Evolutionary conservation across 164 flowering plant species (phyloP), one percentile per base, ranked within the genome.

Genomic region (Kalanchoe fedtschenkoi): DNA sequence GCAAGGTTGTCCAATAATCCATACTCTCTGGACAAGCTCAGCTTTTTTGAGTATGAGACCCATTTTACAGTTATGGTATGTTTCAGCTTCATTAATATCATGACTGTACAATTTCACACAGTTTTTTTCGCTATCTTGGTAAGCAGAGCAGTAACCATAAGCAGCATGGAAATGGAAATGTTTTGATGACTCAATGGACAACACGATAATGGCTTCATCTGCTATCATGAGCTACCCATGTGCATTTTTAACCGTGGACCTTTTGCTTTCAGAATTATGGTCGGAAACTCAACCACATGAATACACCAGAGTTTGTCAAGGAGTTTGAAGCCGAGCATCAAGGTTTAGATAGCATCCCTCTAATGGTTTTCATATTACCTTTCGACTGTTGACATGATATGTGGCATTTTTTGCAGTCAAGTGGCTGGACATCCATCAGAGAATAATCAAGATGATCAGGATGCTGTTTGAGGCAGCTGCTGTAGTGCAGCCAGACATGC

Each of bases 31-130:
- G 97, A 95, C 55, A 79, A 81, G 62, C 74, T 71, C 66, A 91
- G 93, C 32, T 63, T 91, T 34, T 84, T 74, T 39, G 95, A 95
- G 74, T 95, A 89, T 61, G 97, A 95, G 70, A 95, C 96, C 51
- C 99, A 95, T 80, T 95, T 95, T 65, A 95, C 99, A 21, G 99
- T 91, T 28, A 95, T 95, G 99, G 99, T 95, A 79, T 69, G 82
- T 71, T 38, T 29, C 58, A n/a, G 17, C 33, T 32, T 17, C 34
- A 57, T 7, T 33, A 28, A 17, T 4, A 6, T 38, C 41, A 17
- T 35, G 66, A 22, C 16, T 16, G 41, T 34, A 17, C 4, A 24
- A 11, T 32, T 26, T 51, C 32, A 10, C 56, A 15, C 4, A 24
- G 14, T 26, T 24, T 51, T 26, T 30, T 26, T 51, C 16, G 6